Evolutionary conservation across 495 filamentous ascomycete species (phyloP).

Genomic region (Chaetomium cochliodes): DNA sequence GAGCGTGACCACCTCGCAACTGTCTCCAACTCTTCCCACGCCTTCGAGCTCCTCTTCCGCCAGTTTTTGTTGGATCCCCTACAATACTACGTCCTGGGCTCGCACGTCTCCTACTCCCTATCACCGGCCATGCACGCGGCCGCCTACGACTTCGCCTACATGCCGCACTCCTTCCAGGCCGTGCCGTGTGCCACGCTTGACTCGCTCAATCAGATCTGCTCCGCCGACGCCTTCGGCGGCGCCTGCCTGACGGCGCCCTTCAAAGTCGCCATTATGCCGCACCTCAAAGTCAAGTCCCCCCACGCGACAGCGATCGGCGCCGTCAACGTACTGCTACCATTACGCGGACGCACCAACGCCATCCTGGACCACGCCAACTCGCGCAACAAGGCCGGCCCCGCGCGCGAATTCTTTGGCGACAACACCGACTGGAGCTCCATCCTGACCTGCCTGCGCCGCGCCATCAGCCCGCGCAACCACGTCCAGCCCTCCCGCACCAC

Average conservation of each 20-base stretch:
- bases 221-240: slow-evolving; percentile 68
- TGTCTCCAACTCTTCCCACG: slow-evolving; percentile 48
- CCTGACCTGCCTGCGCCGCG: slow-evolving; percentile 62
- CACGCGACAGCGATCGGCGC: slow-evolving; percentile 80
- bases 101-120: slow-evolving; percentile 70
- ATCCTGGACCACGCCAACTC: slow-evolving; percentile 66
- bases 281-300: slow-evolving; percentile 65
- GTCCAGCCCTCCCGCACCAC: slow-evolving; percentile 66
- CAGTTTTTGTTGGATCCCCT: slow-evolving; percentile 63
- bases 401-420: slow-evolving; percentile 72
- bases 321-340: slow-evolving; percentile 77
- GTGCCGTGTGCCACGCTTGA: slow-evolving; percentile 63
- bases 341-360: slow-evolving; percentile 57
- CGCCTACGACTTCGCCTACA: slow-evolving; percentile 66
- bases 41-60: slow-evolving; percentile 53
- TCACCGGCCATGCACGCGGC: slow-evolving; percentile 80
- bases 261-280: slow-evolving; percentile 68
- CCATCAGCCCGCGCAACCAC: slow-evolving; percentile 76
- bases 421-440: slow-evolving; percentile 87
- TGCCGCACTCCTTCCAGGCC: slow-evolving; percentile 70
- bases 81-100: slow-evolving; percentile 72
- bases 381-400: slow-evolving; percentile 62
- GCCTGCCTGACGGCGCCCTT: slow-evolving; percentile 72
- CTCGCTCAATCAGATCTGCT: slow-evolving; percentile 60
- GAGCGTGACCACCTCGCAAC: slow-evolving; percentile 47